Conservation (phyloP, 768 basidiomycete species). For the Suillus brevipes region DNA sequence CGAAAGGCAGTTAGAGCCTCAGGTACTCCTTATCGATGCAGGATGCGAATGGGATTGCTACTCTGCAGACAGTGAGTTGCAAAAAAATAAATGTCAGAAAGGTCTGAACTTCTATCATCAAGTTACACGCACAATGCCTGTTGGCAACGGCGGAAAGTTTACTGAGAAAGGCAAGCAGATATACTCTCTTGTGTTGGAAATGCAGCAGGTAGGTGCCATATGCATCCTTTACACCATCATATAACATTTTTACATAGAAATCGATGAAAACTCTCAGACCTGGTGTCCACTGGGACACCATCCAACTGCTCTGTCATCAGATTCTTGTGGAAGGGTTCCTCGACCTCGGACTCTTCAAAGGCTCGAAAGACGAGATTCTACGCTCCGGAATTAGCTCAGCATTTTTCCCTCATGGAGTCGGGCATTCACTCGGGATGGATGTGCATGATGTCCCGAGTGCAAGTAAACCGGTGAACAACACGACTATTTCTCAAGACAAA, state of each 20-base stretch:
- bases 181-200: slow-evolving; percentile 83
- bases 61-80: slow-evolving; percentile 56
- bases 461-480: slow-evolving; percentile 67
- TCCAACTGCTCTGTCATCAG: slow-evolving; percentile 83
- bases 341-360: slow-evolving; percentile 82
- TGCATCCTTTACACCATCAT: background rate
- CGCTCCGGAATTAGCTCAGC: slow-evolving; percentile 75
- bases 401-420: slow-evolving; percentile 94
- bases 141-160: slow-evolving; percentile 94
- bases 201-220: slow-evolving; percentile 69
- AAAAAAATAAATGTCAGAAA: background rate
- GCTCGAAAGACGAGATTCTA: slow-evolving; percentile 67
- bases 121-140: slow-evolving; percentile 82
- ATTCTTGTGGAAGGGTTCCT: slow-evolving; percentile 83
- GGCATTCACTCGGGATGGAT: slow-evolving; percentile 90
- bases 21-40: slow-evolving; percentile 90
- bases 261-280: slow-evolving; percentile 71
- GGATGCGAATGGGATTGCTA: slow-evolving; percentile 87
- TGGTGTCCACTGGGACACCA: slow-evolving; percentile 86
- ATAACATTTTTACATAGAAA: slow-evolving; percentile 40
- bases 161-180: slow-evolving; percentile 78
- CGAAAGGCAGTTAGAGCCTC: slow-evolving; percentile 49
- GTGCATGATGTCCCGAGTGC: slow-evolving; percentile 90
- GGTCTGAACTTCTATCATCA: slow-evolving; percentile 43
- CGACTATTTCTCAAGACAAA: slow-evolving; percentile 42